phyloP scores from a whole-genome alignment of 805 yeast genomes.

The Groenewaldozyma tartarivorans region DNA sequence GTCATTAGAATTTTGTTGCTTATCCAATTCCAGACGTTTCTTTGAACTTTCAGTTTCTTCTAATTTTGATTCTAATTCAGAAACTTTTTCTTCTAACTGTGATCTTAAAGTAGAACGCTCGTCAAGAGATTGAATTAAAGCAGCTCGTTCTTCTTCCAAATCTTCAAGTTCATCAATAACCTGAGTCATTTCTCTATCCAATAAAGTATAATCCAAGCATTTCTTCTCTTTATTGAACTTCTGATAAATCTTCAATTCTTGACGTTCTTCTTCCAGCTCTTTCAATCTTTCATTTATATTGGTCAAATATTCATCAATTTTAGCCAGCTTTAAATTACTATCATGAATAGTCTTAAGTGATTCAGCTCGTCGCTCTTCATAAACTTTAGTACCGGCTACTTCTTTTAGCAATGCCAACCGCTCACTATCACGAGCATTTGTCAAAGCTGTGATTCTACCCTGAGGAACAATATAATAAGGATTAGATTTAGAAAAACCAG shows the following conservation, averaged over 20 bases:
- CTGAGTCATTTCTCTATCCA: conserved; percentile 62
- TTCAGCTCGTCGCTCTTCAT: conserved; percentile 71
- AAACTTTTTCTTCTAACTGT: conserved; percentile 11
- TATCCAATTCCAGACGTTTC: conserved; percentile 48
- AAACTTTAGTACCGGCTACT: conserved; percentile 90
- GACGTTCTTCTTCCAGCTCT: conserved; percentile 74
- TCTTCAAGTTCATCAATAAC: conserved; percentile 7
- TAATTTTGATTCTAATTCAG: conserved; percentile 22
- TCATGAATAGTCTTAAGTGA: conserved; percentile 71
- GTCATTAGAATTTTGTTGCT: conserved; percentile 42
- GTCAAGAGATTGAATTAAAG: conserved; percentile 11
- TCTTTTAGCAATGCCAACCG: conserved; percentile 73
- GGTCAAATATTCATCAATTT: conserved; percentile 62
- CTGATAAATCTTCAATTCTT: conserved; percentile 64
- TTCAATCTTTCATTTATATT: conserved; percentile 62
- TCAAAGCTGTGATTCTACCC: conserved; percentile 79
- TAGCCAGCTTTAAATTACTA: conserved; percentile 57
- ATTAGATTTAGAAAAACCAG: conserved; percentile 83
- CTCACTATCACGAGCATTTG: conserved; percentile 82
- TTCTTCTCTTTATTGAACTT: conserved; percentile 57
- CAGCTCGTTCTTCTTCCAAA: conserved; percentile 7
- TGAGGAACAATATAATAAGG: conserved; percentile 97
- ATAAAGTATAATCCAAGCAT: conserved; percentile 61
- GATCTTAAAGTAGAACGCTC: neutral
- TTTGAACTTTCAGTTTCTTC: conserved; percentile 38